phyloP scores from a whole-genome alignment of 306 rosid genomes.

The Castanea sativa region DNA sequence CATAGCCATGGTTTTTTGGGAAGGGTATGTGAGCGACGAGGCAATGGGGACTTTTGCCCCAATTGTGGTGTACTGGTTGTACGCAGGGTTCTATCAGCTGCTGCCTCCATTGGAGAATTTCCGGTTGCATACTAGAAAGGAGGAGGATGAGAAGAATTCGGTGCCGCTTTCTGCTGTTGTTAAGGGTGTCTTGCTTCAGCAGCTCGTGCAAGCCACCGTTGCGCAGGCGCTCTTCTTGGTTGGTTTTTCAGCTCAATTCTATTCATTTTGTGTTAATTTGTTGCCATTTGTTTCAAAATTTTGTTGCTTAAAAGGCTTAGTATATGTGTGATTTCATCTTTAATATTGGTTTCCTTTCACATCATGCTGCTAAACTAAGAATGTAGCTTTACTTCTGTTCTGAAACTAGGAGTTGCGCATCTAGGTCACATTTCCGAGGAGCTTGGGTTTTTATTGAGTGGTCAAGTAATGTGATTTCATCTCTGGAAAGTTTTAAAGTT shows the following conservation, averaged over 20 bases:
- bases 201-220: slow-evolving; percentile 76
- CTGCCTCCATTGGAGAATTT: slow-evolving; percentile 63
- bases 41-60: slow-evolving; percentile 89
- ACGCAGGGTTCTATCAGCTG: slow-evolving; percentile 76
- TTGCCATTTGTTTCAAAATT: background rate
- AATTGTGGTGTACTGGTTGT: slow-evolving; percentile 81
- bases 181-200: slow-evolving; percentile 85
- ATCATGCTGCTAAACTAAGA: too few relatives aligned
- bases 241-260: slow-evolving; percentile 24
- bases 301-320: background rate
- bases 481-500: background rate
- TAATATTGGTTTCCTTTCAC: background rate
- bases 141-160: slow-evolving; percentile 64
- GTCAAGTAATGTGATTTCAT: background rate
- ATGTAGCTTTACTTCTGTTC: background rate
- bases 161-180: slow-evolving; percentile 63
- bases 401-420: background rate
- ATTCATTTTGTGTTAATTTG: too few relatives aligned
- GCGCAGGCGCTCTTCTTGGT: slow-evolving; percentile 67
- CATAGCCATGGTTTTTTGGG: slow-evolving; percentile 69
- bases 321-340: background rate
- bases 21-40: slow-evolving; percentile 76
- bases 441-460: background rate
- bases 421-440: background rate
- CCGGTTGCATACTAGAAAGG: slow-evolving; percentile 67